Base-by-base conservation (phyloP, 208 protist species). In the Trypanosoma theileri region DNA sequence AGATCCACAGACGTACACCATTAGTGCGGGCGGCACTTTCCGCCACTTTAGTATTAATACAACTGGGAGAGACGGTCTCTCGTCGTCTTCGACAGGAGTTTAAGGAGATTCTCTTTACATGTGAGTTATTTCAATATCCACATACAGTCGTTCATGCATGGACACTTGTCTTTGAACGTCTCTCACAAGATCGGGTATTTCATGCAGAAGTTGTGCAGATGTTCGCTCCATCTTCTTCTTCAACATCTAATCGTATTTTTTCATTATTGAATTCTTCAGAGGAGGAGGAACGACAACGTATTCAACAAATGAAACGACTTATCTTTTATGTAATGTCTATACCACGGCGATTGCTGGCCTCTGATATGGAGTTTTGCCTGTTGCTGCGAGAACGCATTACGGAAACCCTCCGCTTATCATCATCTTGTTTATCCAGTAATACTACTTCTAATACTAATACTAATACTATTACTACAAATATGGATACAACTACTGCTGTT, bases 51-150 rank as follows among this genome's bases (percentile, higher is more conserved):
- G 66, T 61, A 12, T n/a, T 73, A 17, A 9, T 70, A 14, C 21
- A 31, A n/a, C 28, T 73, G 13, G 54, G 52, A 35, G 73, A 79
- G 42, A 46, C 50, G 35, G 64, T 82, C 12, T 68, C 55, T 26
- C 69, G 79, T 17, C 83, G 80, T 14, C 59, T 84, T n/a, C 72
- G 80, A 55, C 71, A 73, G 46, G 75, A 84, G 24, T 17, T 86
- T 6, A 22, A 80, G 53, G 60, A 83, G 22, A 61, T 74, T 31
- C 62, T 86, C 52, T 79, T 77, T 48, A 74, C 59, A 1, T 79
- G 80, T 40, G 53, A 80, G 54, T 85, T 87, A 55, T 87, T 85
- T 63, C 67, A 71, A 55, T 79, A 80, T 65, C 72, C 71, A 22
- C 61, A 71, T 28, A 53, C 61, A 54, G 65, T 75, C 0, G 45